phyloP scores from a whole-genome alignment of 768 basidiomycete genomes.

The Leccinum subgranulosum region DNA sequence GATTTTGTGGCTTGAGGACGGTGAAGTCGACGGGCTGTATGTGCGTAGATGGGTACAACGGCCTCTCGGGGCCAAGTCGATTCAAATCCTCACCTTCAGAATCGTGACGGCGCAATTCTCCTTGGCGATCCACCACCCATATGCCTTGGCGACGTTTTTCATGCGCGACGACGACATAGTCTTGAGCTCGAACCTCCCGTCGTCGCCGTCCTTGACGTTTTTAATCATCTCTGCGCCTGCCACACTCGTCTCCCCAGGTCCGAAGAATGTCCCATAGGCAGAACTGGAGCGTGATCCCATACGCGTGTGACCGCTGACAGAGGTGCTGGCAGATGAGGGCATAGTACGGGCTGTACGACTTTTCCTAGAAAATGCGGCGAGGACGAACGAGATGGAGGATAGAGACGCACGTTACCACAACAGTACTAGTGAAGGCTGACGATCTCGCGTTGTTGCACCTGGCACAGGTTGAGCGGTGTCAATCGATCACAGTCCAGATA shows the following conservation, averaged over 20 bases:
- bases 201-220: constrained; percentile 46
- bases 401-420: constrained; percentile 72
- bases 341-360: constrained; percentile 84
- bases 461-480: constrained; percentile 76
- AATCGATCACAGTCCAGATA: constrained; percentile 94
- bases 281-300: constrained; percentile 92
- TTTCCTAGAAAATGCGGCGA: constrained; percentile 26
- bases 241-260: constrained; percentile 83
- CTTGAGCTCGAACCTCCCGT: constrained; percentile 39
- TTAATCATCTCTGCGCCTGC: constrained; percentile 79
- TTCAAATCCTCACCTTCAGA: constrained; percentile 61
- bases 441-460: constrained; percentile 92
- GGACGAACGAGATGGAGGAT: not conserved
- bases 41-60: not conserved
- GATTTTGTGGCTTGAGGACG: constrained; percentile 55
- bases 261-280: constrained; percentile 93
- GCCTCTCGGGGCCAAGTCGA: not conserved
- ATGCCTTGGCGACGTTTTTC: constrained; percentile 43
- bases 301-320: constrained; percentile 71
- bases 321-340: constrained; percentile 82
- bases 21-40: constrained; percentile 88
- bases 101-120: constrained; percentile 70
- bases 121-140: constrained; percentile 93
- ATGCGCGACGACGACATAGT: too few relatives aligned
- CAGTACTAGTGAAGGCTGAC: constrained; percentile 77